Percentiles rank a stretch among this genome's conserved stretches.
These are phyloP conservation scores for Boletellus deceptivus DNA, from an alignment of 1,284 basidiomycete species.

Conservation along the genomic window DNA sequence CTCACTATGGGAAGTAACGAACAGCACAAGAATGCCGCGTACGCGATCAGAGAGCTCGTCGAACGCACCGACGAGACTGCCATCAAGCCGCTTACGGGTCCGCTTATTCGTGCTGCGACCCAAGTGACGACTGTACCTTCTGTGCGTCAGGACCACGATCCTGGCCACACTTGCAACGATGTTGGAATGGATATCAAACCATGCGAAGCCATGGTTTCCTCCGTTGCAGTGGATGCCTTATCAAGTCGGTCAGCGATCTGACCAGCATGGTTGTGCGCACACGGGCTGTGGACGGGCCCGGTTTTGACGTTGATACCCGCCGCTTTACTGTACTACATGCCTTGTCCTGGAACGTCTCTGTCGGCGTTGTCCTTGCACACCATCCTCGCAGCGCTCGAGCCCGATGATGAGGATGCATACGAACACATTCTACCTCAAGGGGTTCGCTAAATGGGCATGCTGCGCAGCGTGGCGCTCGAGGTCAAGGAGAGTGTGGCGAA, in stretches of 20 bases:
- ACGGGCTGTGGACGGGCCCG: no score
- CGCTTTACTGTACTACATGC: no score
- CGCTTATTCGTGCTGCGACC: conserved; percentile 91
- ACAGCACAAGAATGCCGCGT: no score
- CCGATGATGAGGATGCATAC: background rate
- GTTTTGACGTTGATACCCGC: no score
- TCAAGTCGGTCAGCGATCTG: conserved; percentile 88
- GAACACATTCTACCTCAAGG: no score
- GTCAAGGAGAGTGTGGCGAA: conserved; percentile 67
- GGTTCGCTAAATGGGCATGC: no score
- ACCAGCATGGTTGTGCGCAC: no score
- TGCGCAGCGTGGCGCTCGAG: conserved; percentile 37
- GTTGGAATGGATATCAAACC: no score
- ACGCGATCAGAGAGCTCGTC: conserved; percentile 31
- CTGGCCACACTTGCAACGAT: conserved; percentile 71
- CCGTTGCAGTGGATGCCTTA: conserved; percentile 88
- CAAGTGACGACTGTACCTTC: conserved; percentile 85
- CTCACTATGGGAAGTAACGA: no score
- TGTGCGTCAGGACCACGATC: conserved; percentile 89
- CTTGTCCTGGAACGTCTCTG: conserved; percentile 52
- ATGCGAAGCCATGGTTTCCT: no score
- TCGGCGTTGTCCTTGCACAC: conserved; percentile 64
- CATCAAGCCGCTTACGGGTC: conserved; percentile 97
- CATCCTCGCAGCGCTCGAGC: conserved; percentile 44
- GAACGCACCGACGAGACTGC: conserved; percentile 85